These are phyloP conservation scores for Piper longum DNA, from an alignment of 164 flowering plant genomes.

Conservation along the genomic window DNA sequence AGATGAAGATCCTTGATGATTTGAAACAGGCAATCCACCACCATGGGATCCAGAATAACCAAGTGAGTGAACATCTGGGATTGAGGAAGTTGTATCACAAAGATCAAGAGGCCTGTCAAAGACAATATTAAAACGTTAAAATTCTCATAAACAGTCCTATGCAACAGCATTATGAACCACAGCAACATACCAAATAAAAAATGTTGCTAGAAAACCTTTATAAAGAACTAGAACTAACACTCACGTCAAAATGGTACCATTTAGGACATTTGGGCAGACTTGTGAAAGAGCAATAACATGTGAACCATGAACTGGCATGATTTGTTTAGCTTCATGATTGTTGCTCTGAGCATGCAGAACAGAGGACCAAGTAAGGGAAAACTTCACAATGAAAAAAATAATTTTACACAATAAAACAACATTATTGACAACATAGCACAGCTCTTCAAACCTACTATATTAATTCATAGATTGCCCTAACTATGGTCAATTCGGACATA, in stretches of 20 bases:
- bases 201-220: neutral
- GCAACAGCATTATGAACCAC: neutral
- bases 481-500: no score
- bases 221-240: constrained; percentile 15
- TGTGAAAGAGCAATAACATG: constrained; percentile 48
- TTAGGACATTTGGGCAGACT: constrained; percentile 47
- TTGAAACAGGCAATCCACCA: constrained; percentile 39
- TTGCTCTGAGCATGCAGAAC: constrained; percentile 24
- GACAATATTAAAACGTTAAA: neutral
- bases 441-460: no score
- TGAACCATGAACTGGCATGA: constrained; percentile 44
- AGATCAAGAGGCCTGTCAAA: constrained; percentile 82
- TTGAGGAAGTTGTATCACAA: constrained; percentile 43
- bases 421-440: no score
- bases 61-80: constrained; percentile 42
- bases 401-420: no score
- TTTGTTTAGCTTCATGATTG: constrained; percentile 37
- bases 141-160: no score
- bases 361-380: no score
- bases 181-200: neutral
- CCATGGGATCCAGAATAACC: constrained; percentile 55
- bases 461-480: no score
- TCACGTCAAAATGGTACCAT: constrained; percentile 54
- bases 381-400: neutral
- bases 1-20: constrained; percentile 40